Evolutionary conservation across 371 early-diverging fungal species (phyloP), one percentile per base, ranked within the genome.

Genomic region (Dentiscutata heterogama): DNA sequence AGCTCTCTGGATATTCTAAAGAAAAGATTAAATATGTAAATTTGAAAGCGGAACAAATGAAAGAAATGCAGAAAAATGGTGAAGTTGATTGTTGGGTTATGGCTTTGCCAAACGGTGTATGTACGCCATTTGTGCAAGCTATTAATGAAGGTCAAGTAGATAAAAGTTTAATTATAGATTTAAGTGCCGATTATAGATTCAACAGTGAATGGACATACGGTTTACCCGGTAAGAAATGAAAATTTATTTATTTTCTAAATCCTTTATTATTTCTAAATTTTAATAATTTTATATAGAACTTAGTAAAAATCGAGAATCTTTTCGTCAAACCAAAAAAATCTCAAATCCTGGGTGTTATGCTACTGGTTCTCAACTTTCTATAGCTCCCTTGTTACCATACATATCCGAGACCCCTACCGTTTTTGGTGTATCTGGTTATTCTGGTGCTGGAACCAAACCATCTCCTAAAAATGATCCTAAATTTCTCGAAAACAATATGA

Each of bases 271-370:
- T 25, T 14, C 2, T 7, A 5, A n/a, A 39, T 18, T 35, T 16
- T 22, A n/a, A 58, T 29, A 60, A 31, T 65, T 76, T 16, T 67
- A 65, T 68, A 25, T 50, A 61, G 54, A 81, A 86, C 95, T 96
- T 88, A 92, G 96, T 82, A 89, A n/a, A n/a, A n/a, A 91, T 83
- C 91, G 95, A 42, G 86, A 86, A 35, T 85, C 90, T 71, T 83
- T 97, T 53, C 78, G 77, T 11, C 88, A 87, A 4, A 89, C 92
- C 35, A 92, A 85, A 20, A 92, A 92, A 72, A 94, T 99, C 71
- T 91, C 96, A 75, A 99, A 99, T 88, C 99, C 99, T 6, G 99
- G 99, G 0, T 99, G 99, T 88, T 99, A 99, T 86, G 99, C 99
- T 13, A 99, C 99, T 1, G 98, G 97, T 39, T 91, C 96, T 22